Conservation (phyloP, 495 filamentous ascomycete genomes). For the Daldinia caldariorum region DNA sequence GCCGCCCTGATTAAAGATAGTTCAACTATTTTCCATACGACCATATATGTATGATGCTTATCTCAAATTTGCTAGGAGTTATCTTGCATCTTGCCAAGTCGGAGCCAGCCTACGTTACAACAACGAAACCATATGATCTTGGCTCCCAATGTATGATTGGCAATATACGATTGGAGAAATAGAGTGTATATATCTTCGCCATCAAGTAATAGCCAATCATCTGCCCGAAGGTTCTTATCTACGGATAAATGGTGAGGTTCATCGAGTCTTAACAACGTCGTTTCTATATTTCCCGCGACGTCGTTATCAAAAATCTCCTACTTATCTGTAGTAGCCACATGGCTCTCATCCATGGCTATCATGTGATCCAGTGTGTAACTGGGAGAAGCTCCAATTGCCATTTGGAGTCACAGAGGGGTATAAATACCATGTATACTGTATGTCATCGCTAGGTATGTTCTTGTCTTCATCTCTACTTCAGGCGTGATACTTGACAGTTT, state of each 20-base stretch:
- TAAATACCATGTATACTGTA: neutral
- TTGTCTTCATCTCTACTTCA: neutral
- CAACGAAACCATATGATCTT: slow-evolving; percentile 3
- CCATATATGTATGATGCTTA: no score
- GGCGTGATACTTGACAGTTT: neutral
- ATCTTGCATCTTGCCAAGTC: slow-evolving; percentile 25
- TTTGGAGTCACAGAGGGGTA: neutral
- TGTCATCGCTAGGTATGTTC: neutral
- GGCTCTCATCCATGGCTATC: neutral
- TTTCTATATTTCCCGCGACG: neutral
- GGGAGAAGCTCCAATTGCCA: neutral
- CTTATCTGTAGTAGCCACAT: neutral
- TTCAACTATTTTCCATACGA: no score
- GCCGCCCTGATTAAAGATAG: no score
- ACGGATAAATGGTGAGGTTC: neutral
- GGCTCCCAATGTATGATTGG: neutral
- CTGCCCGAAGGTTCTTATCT: neutral
- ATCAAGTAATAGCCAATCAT: neutral
- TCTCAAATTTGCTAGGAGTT: neutral
- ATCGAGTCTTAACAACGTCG: neutral
- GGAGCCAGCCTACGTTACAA: slow-evolving; percentile 12
- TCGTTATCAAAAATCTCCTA: neutral
- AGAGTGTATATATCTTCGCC: neutral
- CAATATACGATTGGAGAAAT: neutral
- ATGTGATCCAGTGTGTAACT: neutral